A percentile compares a stretch with the other conserved stretches of the same genome.
Conservation (phyloP, 163 green algal species). For the Chloroidium sp. region DNA sequence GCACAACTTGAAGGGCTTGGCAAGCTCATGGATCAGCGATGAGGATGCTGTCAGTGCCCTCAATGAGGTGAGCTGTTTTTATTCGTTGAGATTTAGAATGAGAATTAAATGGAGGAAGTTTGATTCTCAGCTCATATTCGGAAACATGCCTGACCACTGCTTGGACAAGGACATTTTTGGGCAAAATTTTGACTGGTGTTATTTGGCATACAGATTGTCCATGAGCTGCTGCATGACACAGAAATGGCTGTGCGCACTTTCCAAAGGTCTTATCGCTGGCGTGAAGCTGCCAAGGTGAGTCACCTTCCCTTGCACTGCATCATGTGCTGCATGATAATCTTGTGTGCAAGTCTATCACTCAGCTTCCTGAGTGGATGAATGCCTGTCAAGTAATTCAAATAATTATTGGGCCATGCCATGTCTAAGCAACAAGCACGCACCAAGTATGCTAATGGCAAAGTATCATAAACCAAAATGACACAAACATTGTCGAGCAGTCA, state of each 20-base stretch:
- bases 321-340: too few relatives aligned
- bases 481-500: too few relatives aligned
- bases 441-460: too few relatives aligned
- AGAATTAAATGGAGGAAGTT: not conserved
- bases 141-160: not conserved
- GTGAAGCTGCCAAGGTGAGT: constrained; percentile 15
- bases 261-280: constrained; percentile 27
- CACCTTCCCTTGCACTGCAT: not conserved
- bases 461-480: too few relatives aligned
- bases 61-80: not conserved
- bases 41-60: not conserved
- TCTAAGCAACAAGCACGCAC: too few relatives aligned
- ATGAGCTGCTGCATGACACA: constrained; percentile 18
- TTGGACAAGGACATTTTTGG: too few relatives aligned
- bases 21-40: not conserved
- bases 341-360: too few relatives aligned
- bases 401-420: too few relatives aligned
- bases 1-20: not conserved
- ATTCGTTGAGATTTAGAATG: not conserved
- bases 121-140: not conserved
- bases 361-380: too few relatives aligned
- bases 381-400: too few relatives aligned
- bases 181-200: not conserved
- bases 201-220: constrained; percentile 2
- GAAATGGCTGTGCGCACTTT: constrained; percentile 27